Base-by-base conservation (phyloP, 805 yeast genomes). In the Kodamaea neixiangensis region DNA sequence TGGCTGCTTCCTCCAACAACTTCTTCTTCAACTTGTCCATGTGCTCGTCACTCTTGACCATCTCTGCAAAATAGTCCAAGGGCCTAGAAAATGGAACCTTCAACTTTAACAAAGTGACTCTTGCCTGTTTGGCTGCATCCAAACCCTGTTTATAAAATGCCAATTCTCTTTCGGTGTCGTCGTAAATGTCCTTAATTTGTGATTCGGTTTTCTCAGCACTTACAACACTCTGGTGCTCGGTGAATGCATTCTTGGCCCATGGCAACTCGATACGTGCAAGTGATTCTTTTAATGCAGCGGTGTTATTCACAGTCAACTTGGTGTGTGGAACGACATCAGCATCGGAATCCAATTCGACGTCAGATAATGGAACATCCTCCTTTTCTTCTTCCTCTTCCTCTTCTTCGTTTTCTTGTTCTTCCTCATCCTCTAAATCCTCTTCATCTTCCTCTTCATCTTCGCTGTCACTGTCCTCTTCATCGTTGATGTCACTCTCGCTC, bases 21-120 rank as follows among this genome's bases (percentile, higher is more conserved):
- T 89, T 90, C 63, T 77, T 73, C 77, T 89, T 91, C 65, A 94
- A 80, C 71, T 83, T 89, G 64, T 90, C 97, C 99, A 94, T 94
- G 71, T 94, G 99, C 68, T 90, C 97, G 69, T 94, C 99, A 49
- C 92, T 86, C 75, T 94, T 94, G 53, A 91, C 89, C 99, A 94
- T 94, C 72, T 94, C 99, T 15, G 99, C 99, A 73, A 94, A 94
- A 69, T 89, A 94, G 67, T 94, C 99, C 62, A 82, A 74, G 34
- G 99, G 99, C 69, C 99, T 83, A 22, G 96, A 78, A 68, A 94
- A 94, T 53, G 97, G 90, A 29, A 93, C 83, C 64, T 86, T 85
- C 58, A 88, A 78, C 62, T 83, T 83, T 50, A 83, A 72, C 39
- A 88, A 75, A 49, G 81, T 80, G 44, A 77, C 67, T 63, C 93